These are phyloP conservation scores for Globisporangium solare DNA, from an alignment of 352 stramenopile genomes.

Conservation along the genomic window DNA sequence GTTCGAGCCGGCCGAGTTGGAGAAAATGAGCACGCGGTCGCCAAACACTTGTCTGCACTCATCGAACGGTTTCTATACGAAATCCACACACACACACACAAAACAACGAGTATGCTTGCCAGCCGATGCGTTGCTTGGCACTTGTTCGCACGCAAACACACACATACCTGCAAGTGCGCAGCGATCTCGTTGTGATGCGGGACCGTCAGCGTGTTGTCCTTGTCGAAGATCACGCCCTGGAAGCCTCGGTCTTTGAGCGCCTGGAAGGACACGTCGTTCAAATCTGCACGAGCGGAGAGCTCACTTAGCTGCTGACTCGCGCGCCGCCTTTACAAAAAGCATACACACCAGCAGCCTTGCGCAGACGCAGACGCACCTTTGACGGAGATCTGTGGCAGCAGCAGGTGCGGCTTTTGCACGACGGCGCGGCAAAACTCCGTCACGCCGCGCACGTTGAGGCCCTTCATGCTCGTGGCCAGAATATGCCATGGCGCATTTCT, in stretches of 20 bases:
- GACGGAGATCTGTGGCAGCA: constrained; percentile 81
- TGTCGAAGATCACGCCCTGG: constrained; percentile 94
- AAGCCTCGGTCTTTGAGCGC: constrained; percentile 80
- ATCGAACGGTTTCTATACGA: constrained; percentile 40
- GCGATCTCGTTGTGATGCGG: constrained; percentile 88
- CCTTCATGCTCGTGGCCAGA: constrained; percentile 33
- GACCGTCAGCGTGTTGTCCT: constrained; percentile 96
- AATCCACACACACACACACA: no score
- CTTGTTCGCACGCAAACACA: no score
- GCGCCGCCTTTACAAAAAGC: no score
- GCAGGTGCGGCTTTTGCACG: constrained; percentile 59
- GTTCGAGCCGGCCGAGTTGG: constrained; percentile 92
- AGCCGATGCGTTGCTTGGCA: background rate
- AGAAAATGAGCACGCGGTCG: constrained; percentile 90
- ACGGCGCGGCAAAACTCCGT: constrained; percentile 78
- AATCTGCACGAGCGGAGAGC: constrained; percentile 28
- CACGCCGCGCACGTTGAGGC: constrained; percentile 75
- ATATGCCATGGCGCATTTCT: background rate
- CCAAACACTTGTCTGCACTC: constrained; percentile 91
- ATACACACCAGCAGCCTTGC: no score
- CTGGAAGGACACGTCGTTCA: constrained; percentile 83
- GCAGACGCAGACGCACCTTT: constrained; percentile 32
- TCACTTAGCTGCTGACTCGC: no score
- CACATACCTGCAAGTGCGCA: constrained; percentile 53
- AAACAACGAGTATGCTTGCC: no score